Evolutionary conservation across 257 asterid species (phyloP), one percentile per base, ranked within the genome.

Genomic region (Solanum chmielewskii): DNA sequence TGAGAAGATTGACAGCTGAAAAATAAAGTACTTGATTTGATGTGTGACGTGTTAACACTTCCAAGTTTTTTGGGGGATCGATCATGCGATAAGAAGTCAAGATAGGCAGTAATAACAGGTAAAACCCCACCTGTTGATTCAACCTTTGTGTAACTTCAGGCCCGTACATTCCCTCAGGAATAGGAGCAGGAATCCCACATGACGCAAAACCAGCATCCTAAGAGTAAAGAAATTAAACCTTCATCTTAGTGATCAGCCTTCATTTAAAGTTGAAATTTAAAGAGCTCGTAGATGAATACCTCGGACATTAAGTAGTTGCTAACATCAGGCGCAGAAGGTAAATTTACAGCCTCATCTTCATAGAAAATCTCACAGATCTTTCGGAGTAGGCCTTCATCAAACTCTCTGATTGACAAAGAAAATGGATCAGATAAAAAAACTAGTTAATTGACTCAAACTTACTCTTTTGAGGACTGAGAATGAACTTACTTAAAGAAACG

Each of bases 301-400:
- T 97, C 99, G 42, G 99, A 92, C 86, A 95, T 91, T 95, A 97
- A 89, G 92, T 89, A 97, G 92, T 90, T 97, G 98, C 99, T 94
- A 89, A 96, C 99, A 39, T 97, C 99, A 15, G 99, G 99, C 10
- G 98, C 88, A 80, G 93, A 89, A 44, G 99, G 98, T 87, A 97
- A 86, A 91, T 93, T 92, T 86, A 88, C 92, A n/a, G 92, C 93
- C 86, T 97, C 99, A 69, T 95, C 97, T 90, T 97, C 99, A 74
- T 94, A 93, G 90, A 93, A 94, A 66, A 95, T 90, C n/a, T 95
- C 97, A 14, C 92, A 88, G 87, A 97, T 92, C 88, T 93, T 92
- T 68, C 95, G 90, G 35, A 92, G 90, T 78, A 96, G 87, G 87
- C 92, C 88, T 78, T 95, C 99, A 86, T 97, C 99, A 41, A 94